These are phyloP conservation scores for Leishmania mexicana DNA, from an alignment of 208 protist genomes.

Conservation along the genomic window DNA sequence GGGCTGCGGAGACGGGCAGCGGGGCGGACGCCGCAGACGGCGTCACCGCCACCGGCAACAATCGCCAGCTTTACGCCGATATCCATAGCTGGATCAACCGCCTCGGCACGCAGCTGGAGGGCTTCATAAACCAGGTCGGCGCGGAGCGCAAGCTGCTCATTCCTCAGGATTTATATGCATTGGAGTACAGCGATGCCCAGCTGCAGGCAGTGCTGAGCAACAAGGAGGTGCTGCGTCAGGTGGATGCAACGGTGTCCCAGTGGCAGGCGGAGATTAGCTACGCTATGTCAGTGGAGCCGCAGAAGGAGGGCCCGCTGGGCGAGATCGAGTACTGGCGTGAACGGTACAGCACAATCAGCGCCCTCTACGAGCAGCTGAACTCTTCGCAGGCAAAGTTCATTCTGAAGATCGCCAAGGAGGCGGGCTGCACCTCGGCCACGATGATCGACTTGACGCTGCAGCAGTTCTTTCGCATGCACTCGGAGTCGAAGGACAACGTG, in stretches of 20 bases:
- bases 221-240: constrained; percentile 86
- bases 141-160: constrained; percentile 91
- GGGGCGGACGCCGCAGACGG: constrained; percentile 12
- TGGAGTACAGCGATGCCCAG: constrained; percentile 80
- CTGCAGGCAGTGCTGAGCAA: constrained; percentile 78
- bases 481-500: constrained; percentile 99
- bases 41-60: constrained; percentile 34
- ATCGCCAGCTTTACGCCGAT: constrained; percentile 83
- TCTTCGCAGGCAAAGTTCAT: constrained; percentile 93
- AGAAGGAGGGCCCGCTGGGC: constrained; percentile 94
- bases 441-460: constrained; percentile 92
- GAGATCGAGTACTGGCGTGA: constrained; percentile 98
- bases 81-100: constrained; percentile 87
- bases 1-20: neutral
- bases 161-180: constrained; percentile 66
- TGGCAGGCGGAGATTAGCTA: constrained; percentile 93
- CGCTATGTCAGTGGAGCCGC: constrained; percentile 90
- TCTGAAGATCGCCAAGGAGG: constrained; percentile 90
- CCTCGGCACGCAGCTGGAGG: constrained; percentile 86
- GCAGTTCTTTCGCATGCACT: constrained; percentile 95
- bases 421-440: constrained; percentile 84
- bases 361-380: constrained; percentile 98
- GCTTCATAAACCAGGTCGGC: constrained; percentile 89
- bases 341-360: constrained; percentile 94
- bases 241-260: constrained; percentile 87